phyloP scores from a whole-genome alignment of 2,329 filamentous ascomycete species.

The Talaromyces albobiverticillius region DNA sequence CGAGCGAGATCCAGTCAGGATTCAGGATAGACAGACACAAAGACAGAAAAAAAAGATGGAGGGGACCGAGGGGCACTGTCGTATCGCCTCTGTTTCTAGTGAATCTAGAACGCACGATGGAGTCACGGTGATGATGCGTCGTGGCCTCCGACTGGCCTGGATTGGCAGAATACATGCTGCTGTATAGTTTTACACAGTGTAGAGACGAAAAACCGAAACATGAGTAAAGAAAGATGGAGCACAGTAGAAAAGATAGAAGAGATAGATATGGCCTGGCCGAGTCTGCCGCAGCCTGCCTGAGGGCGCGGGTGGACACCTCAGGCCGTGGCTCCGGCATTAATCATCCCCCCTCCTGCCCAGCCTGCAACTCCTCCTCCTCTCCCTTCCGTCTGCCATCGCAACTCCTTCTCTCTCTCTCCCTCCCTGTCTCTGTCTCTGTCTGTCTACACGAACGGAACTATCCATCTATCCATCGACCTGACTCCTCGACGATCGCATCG shows the following conservation, averaged over 20 bases:
- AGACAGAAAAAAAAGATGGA: neutral
- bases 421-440: neutral
- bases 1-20: neutral
- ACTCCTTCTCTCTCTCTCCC: slow-evolving; percentile 14
- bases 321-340: neutral
- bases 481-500: neutral
- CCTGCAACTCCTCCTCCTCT: neutral
- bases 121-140: neutral
- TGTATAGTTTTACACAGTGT: too few species aligned
- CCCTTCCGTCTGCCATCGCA: neutral
- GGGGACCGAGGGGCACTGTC: slow-evolving; percentile 14
- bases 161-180: too few species aligned
- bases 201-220: neutral
- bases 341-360: neutral
- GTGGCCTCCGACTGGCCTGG: neutral
- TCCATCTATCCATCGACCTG: neutral
- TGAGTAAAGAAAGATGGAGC: neutral
- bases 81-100: neutral
- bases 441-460: neutral
- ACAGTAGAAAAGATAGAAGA: neutral
- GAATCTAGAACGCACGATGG: slow-evolving; percentile 8
- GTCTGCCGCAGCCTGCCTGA: neutral
- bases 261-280: neutral
- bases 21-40: neutral
- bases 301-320: neutral